These are phyloP conservation scores for Ophiostoma sp. DNA, from an alignment of 2,329 filamentous ascomycete species.

Conservation along the genomic window DNA sequence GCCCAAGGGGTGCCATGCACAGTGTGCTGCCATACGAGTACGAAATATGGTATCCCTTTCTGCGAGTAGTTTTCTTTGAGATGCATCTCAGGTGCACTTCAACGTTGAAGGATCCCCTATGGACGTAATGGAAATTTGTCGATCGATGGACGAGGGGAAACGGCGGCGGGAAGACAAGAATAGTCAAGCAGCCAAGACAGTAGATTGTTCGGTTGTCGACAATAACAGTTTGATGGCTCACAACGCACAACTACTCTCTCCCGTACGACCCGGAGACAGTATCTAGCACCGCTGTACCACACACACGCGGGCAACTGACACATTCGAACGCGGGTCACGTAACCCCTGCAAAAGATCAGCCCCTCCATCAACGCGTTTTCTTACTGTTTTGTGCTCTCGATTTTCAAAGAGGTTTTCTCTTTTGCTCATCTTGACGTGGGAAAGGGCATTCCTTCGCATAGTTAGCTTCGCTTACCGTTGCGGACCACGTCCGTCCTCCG, in stretches of 20 bases:
- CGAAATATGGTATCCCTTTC: not conserved
- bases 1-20: not conserved
- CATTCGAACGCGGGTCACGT: not conserved
- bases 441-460: not conserved
- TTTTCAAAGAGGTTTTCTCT: not conserved
- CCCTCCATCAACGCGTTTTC: slow-evolving; percentile 19
- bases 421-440: not conserved
- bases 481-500: not conserved
- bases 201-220: not conserved
- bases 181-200: not conserved
- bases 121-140: not conserved
- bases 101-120: not conserved
- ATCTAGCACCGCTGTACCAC: not conserved
- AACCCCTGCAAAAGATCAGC: slow-evolving; percentile 8
- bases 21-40: not conserved
- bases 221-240: not conserved
- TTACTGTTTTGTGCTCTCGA: not conserved
- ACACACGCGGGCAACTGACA: not conserved
- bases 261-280: not conserved
- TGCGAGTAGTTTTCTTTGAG: not conserved
- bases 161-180: slow-evolving; percentile 13
- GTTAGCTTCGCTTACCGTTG: not conserved
- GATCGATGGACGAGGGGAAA: not conserved
- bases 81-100: not conserved
- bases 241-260: not conserved